A percentile compares a stretch with the other conserved stretches of the same genome.
These are phyloP conservation scores for Pythium monospermum DNA, from an alignment of 352 stramenopile genomes.

Conservation along the genomic window DNA sequence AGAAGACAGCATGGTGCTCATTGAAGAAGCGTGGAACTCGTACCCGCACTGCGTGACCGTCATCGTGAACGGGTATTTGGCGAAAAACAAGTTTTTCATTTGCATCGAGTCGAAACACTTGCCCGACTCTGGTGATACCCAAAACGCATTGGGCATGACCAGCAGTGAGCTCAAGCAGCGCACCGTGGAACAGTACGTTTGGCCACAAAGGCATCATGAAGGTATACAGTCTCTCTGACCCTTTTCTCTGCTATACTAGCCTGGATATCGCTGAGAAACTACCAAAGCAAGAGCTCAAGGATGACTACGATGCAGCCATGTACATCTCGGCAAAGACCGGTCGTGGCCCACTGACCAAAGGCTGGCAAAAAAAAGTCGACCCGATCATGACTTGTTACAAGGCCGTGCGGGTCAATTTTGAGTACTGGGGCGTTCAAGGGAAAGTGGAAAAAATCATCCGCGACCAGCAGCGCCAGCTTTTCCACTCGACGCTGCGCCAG, in stretches of 20 bases:
- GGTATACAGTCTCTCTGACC: too few relatives aligned
- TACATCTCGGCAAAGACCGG: slow-evolving; percentile 72
- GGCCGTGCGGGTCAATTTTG: slow-evolving; percentile 82
- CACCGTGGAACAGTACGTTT: slow-evolving; percentile 67
- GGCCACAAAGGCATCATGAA: too few relatives aligned
- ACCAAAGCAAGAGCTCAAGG: slow-evolving; percentile 67
- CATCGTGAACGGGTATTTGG: slow-evolving; percentile 79
- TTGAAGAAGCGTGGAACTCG: slow-evolving; percentile 85
- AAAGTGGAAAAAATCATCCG: slow-evolving; percentile 80
- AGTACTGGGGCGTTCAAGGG: slow-evolving; percentile 83
- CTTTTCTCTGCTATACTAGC: too few relatives aligned
- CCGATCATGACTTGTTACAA: slow-evolving; percentile 88
- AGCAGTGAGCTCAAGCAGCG: slow-evolving; percentile 69
- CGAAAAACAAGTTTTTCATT: slow-evolving; percentile 87
- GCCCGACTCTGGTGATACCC: slow-evolving; percentile 45
- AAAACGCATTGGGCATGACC: slow-evolving; percentile 65
- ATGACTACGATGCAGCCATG: slow-evolving; percentile 61
- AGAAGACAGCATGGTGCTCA: slow-evolving; percentile 81
- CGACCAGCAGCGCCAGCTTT: slow-evolving; percentile 79
- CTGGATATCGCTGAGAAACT: slow-evolving; percentile 76
- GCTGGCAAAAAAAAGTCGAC: slow-evolving; percentile 64
- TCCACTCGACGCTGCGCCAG: slow-evolving; percentile 47
- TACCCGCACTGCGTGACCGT: slow-evolving; percentile 86
- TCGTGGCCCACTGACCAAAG: slow-evolving; percentile 56
- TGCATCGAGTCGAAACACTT: slow-evolving; percentile 79